Base-by-base conservation (phyloP, 2,329 filamentous ascomycete genomes). In the Apiospora marii region DNA sequence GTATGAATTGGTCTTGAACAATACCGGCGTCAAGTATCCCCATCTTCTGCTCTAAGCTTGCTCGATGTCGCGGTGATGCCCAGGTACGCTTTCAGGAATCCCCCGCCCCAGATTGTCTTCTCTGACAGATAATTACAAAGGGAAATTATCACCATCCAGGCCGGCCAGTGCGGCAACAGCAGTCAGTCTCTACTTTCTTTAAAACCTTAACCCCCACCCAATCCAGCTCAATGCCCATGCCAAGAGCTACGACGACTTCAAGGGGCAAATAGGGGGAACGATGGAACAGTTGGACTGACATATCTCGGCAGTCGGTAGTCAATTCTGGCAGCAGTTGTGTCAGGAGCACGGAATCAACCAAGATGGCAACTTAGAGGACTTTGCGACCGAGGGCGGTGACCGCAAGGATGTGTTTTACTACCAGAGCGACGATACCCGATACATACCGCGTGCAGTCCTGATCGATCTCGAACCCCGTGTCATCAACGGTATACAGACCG, bases 391-490 rank as follows among this genome's bases (percentile, higher is more conserved):
- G 83, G 96, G 96, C 80, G 95, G 96, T 77, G 96, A 99, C 85
- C 92, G 96, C 78, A 99, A 99, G 83, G 96, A 99, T 84, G 96
- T 99, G 74, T 98, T 98, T 86, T 98, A 98, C 89, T 99, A 98
- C 86, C 96, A 97, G 88, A 98, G 95, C 81, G 96, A 99, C 87
- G 96, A 99, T 82, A 99, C 96, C 73, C 91, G 96, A 85, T 99
- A 99, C 84, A 98, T 99, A 77, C 96, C 96, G 14, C 91, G 96
- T 81, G 96, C 96, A 68, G 98, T 99, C 78, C 87, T 99, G 70
- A 93, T 99, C 75, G 96, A 99, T 82, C 87, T 99, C 51, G 96
- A 99, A 84, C 96, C 96, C 34, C 90, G 96, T 76, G 95, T 98
- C 75, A 93, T 99, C 80, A 93, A 98, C 81, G 87, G 91, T 74